A percentile compares a stretch with the other conserved stretches of the same genome.
Evolutionary conservation across 2,329 filamentous ascomycete species (phyloP).

Genomic region (Polychaeton citri): DNA sequence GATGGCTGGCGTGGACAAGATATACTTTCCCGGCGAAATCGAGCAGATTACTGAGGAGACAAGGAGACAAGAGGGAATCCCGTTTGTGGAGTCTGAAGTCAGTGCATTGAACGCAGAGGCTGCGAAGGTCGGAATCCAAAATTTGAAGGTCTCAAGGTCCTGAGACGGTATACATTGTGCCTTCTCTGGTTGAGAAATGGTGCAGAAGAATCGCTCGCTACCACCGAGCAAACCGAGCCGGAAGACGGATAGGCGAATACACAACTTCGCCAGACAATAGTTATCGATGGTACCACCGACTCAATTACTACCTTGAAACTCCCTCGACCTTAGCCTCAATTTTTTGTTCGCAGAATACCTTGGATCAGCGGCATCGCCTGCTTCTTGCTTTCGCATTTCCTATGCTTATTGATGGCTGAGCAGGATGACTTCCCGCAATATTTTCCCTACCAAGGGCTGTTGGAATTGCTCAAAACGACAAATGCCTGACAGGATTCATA

Average conservation of each 20-base stretch:
- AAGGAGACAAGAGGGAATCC: conserved; percentile 32
- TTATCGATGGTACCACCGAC: too few species aligned
- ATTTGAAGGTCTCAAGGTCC: conserved; percentile 2
- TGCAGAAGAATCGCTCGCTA: background rate
- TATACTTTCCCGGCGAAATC: conserved; percentile 46
- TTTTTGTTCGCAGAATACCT: too few species aligned
- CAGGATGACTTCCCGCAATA: too few species aligned
- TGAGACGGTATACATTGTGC: background rate
- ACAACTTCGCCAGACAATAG: too few species aligned
- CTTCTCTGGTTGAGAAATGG: background rate
- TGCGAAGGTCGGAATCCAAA: conserved; percentile 24
- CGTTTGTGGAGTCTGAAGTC: conserved; percentile 35
- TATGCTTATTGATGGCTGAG: too few species aligned
- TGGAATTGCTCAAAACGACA: too few species aligned
- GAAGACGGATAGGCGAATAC: conserved; percentile 2
- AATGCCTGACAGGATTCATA: too few species aligned
- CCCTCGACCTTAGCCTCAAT: too few species aligned
- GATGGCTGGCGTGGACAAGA: conserved; percentile 40
- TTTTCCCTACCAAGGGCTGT: too few species aligned
- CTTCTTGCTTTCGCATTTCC: too few species aligned
- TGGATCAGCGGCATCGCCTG: too few species aligned
- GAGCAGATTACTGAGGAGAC: conserved; percentile 36
- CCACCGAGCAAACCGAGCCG: background rate
- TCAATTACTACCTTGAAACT: too few species aligned
- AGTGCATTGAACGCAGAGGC: conserved; percentile 38